phyloP scores from a whole-genome alignment of 805 yeast species.

The Cyberlindnera amylophila region DNA sequence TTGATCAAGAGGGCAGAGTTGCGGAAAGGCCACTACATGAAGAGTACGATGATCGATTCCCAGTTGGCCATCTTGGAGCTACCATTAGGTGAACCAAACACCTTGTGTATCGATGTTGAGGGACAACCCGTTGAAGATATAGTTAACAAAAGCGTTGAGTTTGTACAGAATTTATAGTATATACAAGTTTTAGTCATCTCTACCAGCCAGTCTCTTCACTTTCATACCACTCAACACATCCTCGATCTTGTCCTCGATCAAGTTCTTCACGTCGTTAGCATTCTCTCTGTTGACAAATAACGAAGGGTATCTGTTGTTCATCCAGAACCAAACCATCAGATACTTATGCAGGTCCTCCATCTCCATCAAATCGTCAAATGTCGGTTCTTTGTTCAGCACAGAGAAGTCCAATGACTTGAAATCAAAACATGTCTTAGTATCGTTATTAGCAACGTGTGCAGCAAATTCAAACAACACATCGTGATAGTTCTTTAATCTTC shows the following conservation, averaged over 20 bases:
- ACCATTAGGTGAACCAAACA: constrained; percentile 42
- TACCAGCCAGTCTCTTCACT: constrained; percentile 7
- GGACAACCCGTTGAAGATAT: constrained; percentile 22
- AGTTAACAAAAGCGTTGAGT: constrained; percentile 8
- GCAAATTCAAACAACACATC: constrained; percentile 53
- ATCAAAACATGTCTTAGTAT: constrained; percentile 54
- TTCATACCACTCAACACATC: constrained; percentile 28
- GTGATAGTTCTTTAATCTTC: constrained; percentile 39
- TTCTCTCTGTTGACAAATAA: constrained; percentile 72
- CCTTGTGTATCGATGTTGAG: constrained; percentile 30
- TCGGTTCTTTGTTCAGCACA: constrained; percentile 1
- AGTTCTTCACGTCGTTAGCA: constrained; percentile 62
- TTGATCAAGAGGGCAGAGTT: constrained; percentile 54
- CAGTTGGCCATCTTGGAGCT: constrained; percentile 74
- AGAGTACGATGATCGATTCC: constrained; percentile 74
- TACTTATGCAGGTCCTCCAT: constrained; percentile 66
- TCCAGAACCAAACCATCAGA: constrained; percentile 74
- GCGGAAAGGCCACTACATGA: constrained; percentile 85
- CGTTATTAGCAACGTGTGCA: constrained; percentile 26
- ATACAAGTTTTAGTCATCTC: neutral
- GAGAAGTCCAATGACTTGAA: constrained; percentile 28
- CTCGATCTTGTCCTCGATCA: constrained; percentile 55
- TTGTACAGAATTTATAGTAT: constrained; percentile 5
- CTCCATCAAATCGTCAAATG: constrained; percentile 22
- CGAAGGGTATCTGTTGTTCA: constrained; percentile 81